A percentile compares a stretch with the other conserved stretches of the same genome.
These are phyloP conservation scores for Claviceps quebecensis DNA, from an alignment of 2,329 filamentous ascomycete species.

Conservation along the genomic window DNA sequence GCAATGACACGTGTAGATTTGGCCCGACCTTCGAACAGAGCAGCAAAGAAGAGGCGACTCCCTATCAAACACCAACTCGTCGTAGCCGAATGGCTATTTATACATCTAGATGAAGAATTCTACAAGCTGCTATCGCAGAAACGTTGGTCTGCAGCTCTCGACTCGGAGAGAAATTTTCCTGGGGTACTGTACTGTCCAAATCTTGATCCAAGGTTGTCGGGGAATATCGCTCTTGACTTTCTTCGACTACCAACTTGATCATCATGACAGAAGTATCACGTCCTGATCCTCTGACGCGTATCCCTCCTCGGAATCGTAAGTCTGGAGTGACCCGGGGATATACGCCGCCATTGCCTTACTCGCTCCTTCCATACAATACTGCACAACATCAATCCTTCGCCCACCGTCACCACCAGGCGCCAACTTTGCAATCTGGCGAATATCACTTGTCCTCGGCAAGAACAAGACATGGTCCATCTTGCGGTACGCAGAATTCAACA, in stretches of 20 bases:
- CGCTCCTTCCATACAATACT: slow-evolving; percentile 83
- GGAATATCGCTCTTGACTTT: too few species aligned
- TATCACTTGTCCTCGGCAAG: slow-evolving; percentile 71
- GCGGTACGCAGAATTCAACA: slow-evolving; percentile 49
- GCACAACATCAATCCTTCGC: slow-evolving; percentile 57
- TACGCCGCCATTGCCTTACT: slow-evolving; percentile 70
- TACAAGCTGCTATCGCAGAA: too few species aligned
- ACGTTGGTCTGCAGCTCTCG: too few species aligned
- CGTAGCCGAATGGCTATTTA: too few species aligned
- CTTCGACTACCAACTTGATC: neutral
- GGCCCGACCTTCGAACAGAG: too few species aligned
- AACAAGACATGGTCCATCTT: slow-evolving; percentile 56
- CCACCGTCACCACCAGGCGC: slow-evolving; percentile 21
- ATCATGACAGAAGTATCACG: neutral
- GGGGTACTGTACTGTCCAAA: too few species aligned
- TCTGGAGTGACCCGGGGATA: slow-evolving; percentile 25
- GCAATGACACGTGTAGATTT: too few species aligned
- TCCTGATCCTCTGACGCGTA: neutral
- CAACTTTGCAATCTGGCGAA: slow-evolving; percentile 59
- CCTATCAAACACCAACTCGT: too few species aligned
- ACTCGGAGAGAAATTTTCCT: too few species aligned
- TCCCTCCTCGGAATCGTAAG: neutral
- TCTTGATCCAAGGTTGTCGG: too few species aligned
- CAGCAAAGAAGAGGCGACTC: too few species aligned
- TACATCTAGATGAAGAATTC: too few species aligned